Evolutionary conservation across 257 asterid species (phyloP), one percentile per base, ranked within the genome.

Genomic region (Petunia secreta): DNA sequence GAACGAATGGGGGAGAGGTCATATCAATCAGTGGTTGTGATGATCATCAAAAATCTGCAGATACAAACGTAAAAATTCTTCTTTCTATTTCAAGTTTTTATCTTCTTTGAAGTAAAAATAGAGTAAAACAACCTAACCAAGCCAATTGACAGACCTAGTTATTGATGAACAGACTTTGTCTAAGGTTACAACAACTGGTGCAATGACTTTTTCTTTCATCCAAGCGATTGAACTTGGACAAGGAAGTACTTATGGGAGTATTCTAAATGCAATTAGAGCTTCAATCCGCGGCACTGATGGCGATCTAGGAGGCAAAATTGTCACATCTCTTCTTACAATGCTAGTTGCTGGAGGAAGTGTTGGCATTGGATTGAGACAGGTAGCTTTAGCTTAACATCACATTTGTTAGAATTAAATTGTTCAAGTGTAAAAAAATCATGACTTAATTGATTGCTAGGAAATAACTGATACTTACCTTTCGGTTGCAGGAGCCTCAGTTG

Each of bases 1-100:
- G 99, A 68, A 91, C 98, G 34, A 94, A 86, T n/a, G 98, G 99
- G 37, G 99, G 99, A 79, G 99, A 94, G 82, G 97, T 86, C 66
- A 87, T 96, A 84, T 96, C 98, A 11, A 92, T 96, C 82, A 96
- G 98, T 80, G 98, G 98, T 39, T 96, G 99, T 74, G 97, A 92
- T 53, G 99, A 96, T 80, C 85, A 94, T 87, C 99, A 96, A 86
- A 90, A 94, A 6, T 85, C 99, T 73, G 97, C 95, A 41, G 99
- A 96, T 84, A 94, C 98, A 75, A 41, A 88, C 44, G 99, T 93
- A 90, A 84, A 25, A 87, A 40, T 54, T 65, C 68, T 2, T 6
- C 2, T 48, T 48, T 71, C 4, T 1, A 34, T 10, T 44, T 5
- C 0, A 48, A 71, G 25, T 5, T 34, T 40, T 66, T 0, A 41